Conservation (phyloP, 164 flowering plant genomes). For the Magnolia changhungtana region DNA sequence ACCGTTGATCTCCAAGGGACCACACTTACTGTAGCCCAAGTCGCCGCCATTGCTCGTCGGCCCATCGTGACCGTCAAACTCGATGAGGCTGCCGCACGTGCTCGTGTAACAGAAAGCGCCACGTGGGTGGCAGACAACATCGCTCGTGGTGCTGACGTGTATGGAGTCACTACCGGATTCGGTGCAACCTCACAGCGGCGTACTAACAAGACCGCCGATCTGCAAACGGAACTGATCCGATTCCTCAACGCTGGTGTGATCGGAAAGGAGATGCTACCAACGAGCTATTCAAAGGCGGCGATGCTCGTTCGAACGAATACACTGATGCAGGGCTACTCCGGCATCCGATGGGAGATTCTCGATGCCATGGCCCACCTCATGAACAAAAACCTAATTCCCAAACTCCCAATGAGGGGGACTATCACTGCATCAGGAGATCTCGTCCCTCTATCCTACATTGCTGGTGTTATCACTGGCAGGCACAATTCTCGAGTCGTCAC, state of each 20-base stretch:
- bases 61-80: constrained; percentile 27
- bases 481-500: constrained; percentile 26
- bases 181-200: constrained; percentile 50
- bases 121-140: constrained; percentile 47
- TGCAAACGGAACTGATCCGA: constrained; percentile 52
- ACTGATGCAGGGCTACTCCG: constrained; percentile 42
- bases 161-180: constrained; percentile 60
- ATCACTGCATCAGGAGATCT: constrained; percentile 31
- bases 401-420: constrained; percentile 29
- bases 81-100: constrained; percentile 30
- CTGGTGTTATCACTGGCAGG: constrained; percentile 32
- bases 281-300: constrained; percentile 25
- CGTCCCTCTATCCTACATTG: constrained; percentile 32
- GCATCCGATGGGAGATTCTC: constrained; percentile 40
- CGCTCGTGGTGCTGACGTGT: constrained; percentile 34
- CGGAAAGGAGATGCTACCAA: constrained; percentile 27
- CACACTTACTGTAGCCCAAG: constrained; percentile 43
- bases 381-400: constrained; percentile 30
- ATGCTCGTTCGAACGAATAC: constrained; percentile 39
- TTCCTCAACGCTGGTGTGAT: constrained; percentile 47
- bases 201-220: constrained; percentile 36
- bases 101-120: constrained; percentile 37
- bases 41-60: constrained; percentile 44
- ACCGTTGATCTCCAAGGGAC: constrained; percentile 41
- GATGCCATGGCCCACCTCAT: constrained; percentile 36